phyloP scores from a whole-genome alignment of 495 filamentous ascomycete genomes.

The Hyaloscypha finlandica region DNA sequence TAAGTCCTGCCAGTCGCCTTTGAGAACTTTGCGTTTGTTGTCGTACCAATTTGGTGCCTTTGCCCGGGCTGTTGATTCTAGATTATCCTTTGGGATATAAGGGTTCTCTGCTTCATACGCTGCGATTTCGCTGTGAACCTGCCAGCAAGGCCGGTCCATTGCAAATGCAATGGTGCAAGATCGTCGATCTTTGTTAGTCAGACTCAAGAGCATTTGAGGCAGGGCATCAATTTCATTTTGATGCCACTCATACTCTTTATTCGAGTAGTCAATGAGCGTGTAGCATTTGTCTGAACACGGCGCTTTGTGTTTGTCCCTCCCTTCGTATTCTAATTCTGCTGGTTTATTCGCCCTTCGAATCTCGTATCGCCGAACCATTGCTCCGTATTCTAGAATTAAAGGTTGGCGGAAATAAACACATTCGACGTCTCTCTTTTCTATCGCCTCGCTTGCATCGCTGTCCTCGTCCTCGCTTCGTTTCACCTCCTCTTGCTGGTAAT shows the following conservation, averaged over 20 bases:
- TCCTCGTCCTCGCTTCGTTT: constrained; percentile 12
- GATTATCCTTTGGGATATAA: background rate
- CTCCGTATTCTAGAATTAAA: constrained; percentile 2
- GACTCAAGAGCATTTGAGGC: constrained; percentile 20
- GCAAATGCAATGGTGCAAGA: constrained; percentile 34
- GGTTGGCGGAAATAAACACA: constrained; percentile 4
- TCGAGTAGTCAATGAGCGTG: background rate
- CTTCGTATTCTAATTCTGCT: constrained; percentile 10
- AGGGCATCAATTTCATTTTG: constrained; percentile 7
- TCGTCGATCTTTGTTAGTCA: constrained; percentile 10
- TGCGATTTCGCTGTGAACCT: constrained; percentile 48
- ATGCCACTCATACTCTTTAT: background rate
- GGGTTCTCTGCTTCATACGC: constrained; percentile 10
- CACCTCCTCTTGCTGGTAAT: constrained; percentile 13
- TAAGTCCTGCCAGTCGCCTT: constrained; percentile 26
- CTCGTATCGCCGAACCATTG: constrained; percentile 2
- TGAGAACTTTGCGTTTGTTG: constrained; percentile 26
- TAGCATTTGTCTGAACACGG: constrained; percentile 27
- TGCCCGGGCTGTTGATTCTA: background rate
- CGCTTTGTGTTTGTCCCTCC: background rate
- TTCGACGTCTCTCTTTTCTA: constrained; percentile 9
- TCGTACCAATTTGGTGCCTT: constrained; percentile 32
- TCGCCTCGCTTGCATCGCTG: background rate
- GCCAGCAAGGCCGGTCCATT: constrained; percentile 50
- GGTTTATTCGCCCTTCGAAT: constrained; percentile 7